phyloP scores from a whole-genome alignment of 1,284 basidiomycete species.

The Microbotryum lychnidis-dioicae region DNA sequence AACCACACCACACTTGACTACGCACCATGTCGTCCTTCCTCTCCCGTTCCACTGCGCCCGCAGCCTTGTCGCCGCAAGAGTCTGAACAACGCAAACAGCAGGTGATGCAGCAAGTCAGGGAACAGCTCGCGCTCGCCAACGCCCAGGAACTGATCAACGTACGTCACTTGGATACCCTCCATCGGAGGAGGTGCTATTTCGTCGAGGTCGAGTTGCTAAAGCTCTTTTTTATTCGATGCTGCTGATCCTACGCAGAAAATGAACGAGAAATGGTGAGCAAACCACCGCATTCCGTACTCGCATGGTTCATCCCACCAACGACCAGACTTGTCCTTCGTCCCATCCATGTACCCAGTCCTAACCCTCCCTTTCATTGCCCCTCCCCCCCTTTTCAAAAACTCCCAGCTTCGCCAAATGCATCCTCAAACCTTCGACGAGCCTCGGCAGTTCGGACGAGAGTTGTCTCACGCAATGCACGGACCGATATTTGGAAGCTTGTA shows the following conservation, averaged over 20 bases:
- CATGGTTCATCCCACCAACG: too few relatives aligned
- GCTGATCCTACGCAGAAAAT: conserved; percentile 24
- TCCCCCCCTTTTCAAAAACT: too few relatives aligned
- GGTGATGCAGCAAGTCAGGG: conserved; percentile 59
- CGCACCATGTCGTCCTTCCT: conserved; percentile 15
- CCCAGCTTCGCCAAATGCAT: conserved; percentile 64
- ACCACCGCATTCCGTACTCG: too few relatives aligned
- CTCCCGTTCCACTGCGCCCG: conserved; percentile 1
- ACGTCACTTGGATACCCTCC: conserved; percentile 26
- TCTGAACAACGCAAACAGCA: conserved; percentile 49
- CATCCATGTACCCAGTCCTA: too few relatives aligned
- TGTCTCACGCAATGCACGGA: conserved; percentile 68
- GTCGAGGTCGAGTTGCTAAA: not conserved
- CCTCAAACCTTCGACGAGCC: conserved; percentile 61
- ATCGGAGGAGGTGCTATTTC: not conserved
- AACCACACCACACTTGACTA: not conserved
- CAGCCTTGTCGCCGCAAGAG: conserved; percentile 9
- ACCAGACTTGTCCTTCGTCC: too few relatives aligned
- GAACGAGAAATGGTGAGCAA: conserved; percentile 34
- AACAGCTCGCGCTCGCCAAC: conserved; percentile 60
- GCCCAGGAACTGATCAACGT: conserved; percentile 76
- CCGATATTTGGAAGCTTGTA: conserved; percentile 74
- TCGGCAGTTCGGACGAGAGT: conserved; percentile 66
- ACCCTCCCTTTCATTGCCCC: too few relatives aligned
- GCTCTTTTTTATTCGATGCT: too few relatives aligned